phyloP scores from a whole-genome alignment of 164 flowering plant species.

The Brasenia schreberi region DNA sequence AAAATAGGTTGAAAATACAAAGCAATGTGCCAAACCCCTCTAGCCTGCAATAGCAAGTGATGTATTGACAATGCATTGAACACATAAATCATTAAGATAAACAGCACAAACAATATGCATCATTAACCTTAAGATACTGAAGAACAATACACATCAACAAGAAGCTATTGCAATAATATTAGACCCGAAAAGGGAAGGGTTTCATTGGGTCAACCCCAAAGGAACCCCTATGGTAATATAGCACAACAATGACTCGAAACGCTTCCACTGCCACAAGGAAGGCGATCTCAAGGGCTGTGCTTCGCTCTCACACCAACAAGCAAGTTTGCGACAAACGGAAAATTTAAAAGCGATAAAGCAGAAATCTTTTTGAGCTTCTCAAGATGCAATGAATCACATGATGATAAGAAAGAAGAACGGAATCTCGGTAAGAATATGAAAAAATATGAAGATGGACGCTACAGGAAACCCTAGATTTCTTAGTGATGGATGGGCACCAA shows the following conservation, averaged over 20 bases:
- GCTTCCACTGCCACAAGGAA: slow-evolving; percentile 6
- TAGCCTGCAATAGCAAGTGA: not conserved
- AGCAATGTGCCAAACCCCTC: not conserved
- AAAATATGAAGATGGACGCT: no score
- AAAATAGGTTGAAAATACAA: not conserved
- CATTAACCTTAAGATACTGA: not conserved
- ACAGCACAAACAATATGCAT: not conserved
- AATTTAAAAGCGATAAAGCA: not conserved
- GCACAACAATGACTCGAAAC: slow-evolving; percentile 9
- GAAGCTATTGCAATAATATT: not conserved
- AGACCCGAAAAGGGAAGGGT: not conserved
- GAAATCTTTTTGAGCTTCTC: not conserved
- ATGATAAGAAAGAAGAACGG: no score
- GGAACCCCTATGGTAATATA: not conserved
- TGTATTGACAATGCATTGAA: not conserved
- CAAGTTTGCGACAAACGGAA: not conserved
- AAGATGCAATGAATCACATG: no score
- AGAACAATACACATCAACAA: not conserved
- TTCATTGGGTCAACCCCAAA: not conserved
- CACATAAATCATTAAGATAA: not conserved
- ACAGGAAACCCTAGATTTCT: no score
- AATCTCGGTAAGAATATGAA: no score
- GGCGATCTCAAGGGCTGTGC: slow-evolving; percentile 13
- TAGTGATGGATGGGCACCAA: no score
- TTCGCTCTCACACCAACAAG: not conserved